Conservation (phyloP, 2,329 filamentous ascomycete species). For the Akanthomyces uredinophilus region DNA sequence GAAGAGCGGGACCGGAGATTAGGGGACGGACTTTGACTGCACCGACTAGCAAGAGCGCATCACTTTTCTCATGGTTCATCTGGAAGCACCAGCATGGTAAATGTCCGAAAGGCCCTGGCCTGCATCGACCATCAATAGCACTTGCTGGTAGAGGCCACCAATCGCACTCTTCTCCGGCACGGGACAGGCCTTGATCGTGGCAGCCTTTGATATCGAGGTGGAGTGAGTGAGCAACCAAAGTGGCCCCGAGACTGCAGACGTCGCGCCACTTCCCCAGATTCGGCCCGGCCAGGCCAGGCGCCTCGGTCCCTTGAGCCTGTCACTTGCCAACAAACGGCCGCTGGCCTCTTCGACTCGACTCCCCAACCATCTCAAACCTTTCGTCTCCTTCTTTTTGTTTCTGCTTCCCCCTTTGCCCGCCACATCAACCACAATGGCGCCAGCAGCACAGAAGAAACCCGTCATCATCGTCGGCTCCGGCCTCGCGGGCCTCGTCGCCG, state of each 20-base stretch:
- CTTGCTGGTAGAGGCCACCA: not conserved
- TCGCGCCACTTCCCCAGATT: constrained; percentile 7
- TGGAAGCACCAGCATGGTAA: not conserved
- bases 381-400: not conserved
- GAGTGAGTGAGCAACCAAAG: constrained; percentile 9
- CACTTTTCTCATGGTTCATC: not conserved
- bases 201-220: not conserved
- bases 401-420: not conserved
- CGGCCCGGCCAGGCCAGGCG: not conserved
- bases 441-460: constrained; percentile 24
- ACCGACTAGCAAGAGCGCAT: not conserved
- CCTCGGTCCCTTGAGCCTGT: not conserved
- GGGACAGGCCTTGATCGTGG: not conserved
- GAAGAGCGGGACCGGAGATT: constrained; percentile 8
- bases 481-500: constrained; percentile 55
- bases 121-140: not conserved
- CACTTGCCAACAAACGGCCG: no score
- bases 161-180: not conserved
- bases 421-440: constrained; percentile 2
- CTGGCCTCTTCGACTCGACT: not conserved
- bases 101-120: not conserved
- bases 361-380: not conserved
- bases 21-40: constrained; percentile 1
- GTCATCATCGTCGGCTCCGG: constrained; percentile 54
- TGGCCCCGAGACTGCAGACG: no score